Evolutionary conservation across 306 rosid species (phyloP).

Genomic region (Cicer chorassanicum): DNA sequence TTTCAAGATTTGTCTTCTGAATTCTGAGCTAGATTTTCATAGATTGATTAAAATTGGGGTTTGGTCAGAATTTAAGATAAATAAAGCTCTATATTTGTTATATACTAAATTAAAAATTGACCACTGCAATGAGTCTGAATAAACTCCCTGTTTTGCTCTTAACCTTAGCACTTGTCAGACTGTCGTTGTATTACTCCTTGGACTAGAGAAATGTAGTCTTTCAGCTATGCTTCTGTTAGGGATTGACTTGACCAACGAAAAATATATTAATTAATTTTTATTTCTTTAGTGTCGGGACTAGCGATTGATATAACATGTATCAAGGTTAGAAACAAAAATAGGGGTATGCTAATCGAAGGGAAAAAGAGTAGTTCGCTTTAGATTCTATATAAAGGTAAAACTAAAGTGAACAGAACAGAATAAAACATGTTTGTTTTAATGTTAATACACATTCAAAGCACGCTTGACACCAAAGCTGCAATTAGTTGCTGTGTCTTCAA

Average conservation of each 20-base stretch:
- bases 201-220: not conserved
- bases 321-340: not conserved
- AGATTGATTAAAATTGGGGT: not conserved
- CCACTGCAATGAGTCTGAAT: not conserved
- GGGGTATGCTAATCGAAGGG: not conserved
- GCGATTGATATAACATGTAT: not conserved
- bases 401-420: not conserved
- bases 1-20: not conserved
- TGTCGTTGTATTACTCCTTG: not conserved
- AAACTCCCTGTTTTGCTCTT: not conserved
- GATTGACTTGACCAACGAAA: not conserved
- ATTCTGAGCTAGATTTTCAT: conserved; percentile 4
- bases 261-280: not conserved
- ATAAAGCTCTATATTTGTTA: not conserved
- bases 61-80: not conserved
- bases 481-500: not conserved
- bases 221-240: not conserved
- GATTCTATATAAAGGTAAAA: not conserved
- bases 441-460: not conserved
- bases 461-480: not conserved
- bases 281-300: conserved; percentile 1
- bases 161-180: not conserved
- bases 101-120: not conserved
- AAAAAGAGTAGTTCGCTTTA: not conserved
- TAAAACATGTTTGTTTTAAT: not conserved